A percentile compares a stretch with the other conserved stretches of the same genome.
Evolutionary conservation across 139 green algal species (phyloP).

Genomic region (Tetradesmus obliquus): DNA sequence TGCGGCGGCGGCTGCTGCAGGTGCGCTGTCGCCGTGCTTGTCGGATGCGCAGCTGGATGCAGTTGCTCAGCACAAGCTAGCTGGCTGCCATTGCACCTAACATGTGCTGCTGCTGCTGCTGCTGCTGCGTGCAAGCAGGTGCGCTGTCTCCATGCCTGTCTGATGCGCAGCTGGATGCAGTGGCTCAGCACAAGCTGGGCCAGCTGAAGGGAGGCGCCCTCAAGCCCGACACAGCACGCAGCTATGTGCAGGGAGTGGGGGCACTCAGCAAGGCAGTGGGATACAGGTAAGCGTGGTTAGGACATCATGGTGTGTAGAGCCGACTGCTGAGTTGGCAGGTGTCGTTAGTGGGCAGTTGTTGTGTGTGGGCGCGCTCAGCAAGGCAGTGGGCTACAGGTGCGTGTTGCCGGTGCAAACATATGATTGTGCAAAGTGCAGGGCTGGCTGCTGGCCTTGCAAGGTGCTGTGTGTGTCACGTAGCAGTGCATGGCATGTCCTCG

Average conservation of each 20-base stretch:
- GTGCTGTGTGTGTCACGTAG: neutral
- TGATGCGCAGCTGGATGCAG: conserved; percentile 66
- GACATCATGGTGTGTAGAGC: no score
- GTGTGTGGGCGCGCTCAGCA: conserved; percentile 81
- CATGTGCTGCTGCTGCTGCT: neutral
- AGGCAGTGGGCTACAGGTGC: conserved; percentile 15
- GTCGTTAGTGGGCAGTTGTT: conserved; percentile 54
- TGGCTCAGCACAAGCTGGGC: conserved; percentile 64
- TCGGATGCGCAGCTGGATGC: no score
- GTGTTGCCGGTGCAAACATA: no score
- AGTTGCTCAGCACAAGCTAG: no score
- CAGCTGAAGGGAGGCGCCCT: conserved; percentile 61
- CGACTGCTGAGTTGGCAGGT: no score
- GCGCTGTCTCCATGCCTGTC: conserved; percentile 68
- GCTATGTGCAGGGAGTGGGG: conserved; percentile 84
- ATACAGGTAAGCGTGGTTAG: neutral
- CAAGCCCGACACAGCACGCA: conserved; percentile 73
- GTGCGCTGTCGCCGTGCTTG: neutral
- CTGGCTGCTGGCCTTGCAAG: neutral
- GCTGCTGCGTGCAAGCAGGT: conserved; percentile 53
- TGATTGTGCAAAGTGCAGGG: no score
- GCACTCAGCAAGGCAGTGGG: conserved; percentile 71
- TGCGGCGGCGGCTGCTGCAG: neutral
- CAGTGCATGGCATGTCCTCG: no score
- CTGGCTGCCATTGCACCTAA: no score